Evolutionary conservation across 257 asterid genomes (phyloP), one percentile per base, ranked within the genome.

Genomic region (Solanum ossicruentum): DNA sequence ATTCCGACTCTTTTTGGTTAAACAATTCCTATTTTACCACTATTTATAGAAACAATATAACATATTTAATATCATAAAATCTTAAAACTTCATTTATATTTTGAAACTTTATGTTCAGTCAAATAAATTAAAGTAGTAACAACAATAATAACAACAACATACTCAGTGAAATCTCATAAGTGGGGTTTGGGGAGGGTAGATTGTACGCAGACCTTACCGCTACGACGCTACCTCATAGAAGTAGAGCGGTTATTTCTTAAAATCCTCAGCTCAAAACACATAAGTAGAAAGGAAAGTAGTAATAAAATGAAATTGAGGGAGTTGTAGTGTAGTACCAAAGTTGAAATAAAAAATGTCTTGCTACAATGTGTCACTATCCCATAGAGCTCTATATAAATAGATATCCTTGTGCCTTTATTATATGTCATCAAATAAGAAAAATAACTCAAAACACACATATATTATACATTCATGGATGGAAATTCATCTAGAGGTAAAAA

Each of bases 381-480:
- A 26, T 52, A 15, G 49, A 78, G 45, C 65, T 21, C 82, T 51
- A 9, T 78, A 78, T 78, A 78, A 78, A 52, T 18, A 12, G 21
- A 52, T 52, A 78, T 52, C 4, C 45, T 16, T 15, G 54, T 39
- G 21, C 8, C 21, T 11, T 6, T 17, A 45, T 36, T 17, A 45
- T 36, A 16, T 26, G 23, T 13, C 17, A 15, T 78, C 49, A 52
- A 78, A 52, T 9, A 23, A 28, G 12, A 26, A 77, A 77, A 51
- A 23, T 4, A 9, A n/a, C 12, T 9, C 41, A 67, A 28, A 47
- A 67, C 16, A 67, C 20, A 54, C 4, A 36, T 4, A 61, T 61
- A 47, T 6, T 26, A 47, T 75, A 66, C 3, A 47, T 32, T 32
- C 79, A 92, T 92, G 93, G 92, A 91, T n/a, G 92, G 93, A 21